These are phyloP conservation scores for Amauroascus verrucosus DNA, from an alignment of 2,329 filamentous ascomycete species.

Conservation along the genomic window DNA sequence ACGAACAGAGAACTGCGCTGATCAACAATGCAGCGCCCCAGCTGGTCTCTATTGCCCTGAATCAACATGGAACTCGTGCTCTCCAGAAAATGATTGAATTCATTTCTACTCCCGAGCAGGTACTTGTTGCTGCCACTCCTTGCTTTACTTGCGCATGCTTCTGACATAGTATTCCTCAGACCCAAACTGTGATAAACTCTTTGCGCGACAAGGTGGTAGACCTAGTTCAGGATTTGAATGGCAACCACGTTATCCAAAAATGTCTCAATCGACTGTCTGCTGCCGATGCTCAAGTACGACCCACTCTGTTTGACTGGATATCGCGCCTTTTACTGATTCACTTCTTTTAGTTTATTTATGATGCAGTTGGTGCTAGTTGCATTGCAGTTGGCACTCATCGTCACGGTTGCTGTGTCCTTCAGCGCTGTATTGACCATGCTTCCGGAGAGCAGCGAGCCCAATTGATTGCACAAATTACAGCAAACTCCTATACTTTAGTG, in stretches of 20 bases:
- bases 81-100: slow-evolving; percentile 99
- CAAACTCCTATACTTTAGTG: slow-evolving; percentile 76
- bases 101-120: slow-evolving; percentile 72
- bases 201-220: slow-evolving; percentile 77
- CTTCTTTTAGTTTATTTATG: slow-evolving; percentile 74
- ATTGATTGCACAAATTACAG: slow-evolving; percentile 77
- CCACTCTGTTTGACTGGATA: background rate
- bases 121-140: slow-evolving; percentile 13
- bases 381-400: slow-evolving; percentile 90
- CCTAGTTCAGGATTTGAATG: slow-evolving; percentile 92
- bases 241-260: slow-evolving; percentile 98
- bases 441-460: slow-evolving; percentile 79
- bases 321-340: slow-evolving; percentile 9
- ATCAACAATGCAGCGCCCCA: slow-evolving; percentile 81
- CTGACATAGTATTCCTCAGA: slow-evolving; percentile 31
- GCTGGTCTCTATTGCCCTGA: slow-evolving; percentile 86
- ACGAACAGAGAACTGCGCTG: slow-evolving; percentile 85
- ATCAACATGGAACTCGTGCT: slow-evolving; percentile 92
- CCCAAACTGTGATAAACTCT: slow-evolving; percentile 75
- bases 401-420: slow-evolving; percentile 93
- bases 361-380: slow-evolving; percentile 78
- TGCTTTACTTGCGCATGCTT: background rate
- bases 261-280: slow-evolving; percentile 88
- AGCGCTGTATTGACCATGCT: slow-evolving; percentile 96
- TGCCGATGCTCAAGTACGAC: slow-evolving; percentile 56